Base-by-base conservation (phyloP, 2,329 filamentous ascomycete species). In the Pseudopyricularia cyperi region DNA sequence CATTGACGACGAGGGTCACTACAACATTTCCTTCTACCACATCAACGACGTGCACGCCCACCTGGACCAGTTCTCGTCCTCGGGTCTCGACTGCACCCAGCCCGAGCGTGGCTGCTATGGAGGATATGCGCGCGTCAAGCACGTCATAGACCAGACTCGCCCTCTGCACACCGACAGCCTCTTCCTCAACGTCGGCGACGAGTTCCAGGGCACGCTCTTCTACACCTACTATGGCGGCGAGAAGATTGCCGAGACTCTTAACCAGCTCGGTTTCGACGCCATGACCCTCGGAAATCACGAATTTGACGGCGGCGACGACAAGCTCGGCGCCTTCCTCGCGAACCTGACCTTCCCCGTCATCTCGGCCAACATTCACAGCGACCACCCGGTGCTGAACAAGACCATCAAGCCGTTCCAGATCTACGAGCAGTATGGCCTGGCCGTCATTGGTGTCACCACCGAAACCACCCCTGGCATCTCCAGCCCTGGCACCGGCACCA, bases 251-350 rank as follows among this genome's bases (percentile, higher is more conserved):
- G 75, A 82, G 59, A 80, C 77, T 0, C 65, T 85, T 55, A 85
- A 85, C 56, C 72, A 80, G 61, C 67, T 85, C 49, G 73, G 74
- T n/a, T 83, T 85, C 57, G 77, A 83, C 55, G 79, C 76, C 58
- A 84, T 85, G 80, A 83, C 80, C 0, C 66, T 83, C 2, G 80
- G 80, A 15, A 84, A 83, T 65, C 80, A 83, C 59, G 81, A 84
- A 62, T 85, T 80, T 61, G 82, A 85, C 57, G 76, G 72, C 5
- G 81, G 81, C 37, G 80, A 83, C 53, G 78, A 82, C 52, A 65
- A 75, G 62, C 71, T 85, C 0, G 82, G 78, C 44, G 69, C 74
- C 26, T 85, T 84, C 59, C 63, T 85, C 34, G 64, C 71, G 51
- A 84, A 83, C 60, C 62, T 85, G 52, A 83, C 79, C 0, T 84